These are phyloP conservation scores for Fraxinus americana DNA, from an alignment of 257 asterid species.

Conservation along the genomic window DNA sequence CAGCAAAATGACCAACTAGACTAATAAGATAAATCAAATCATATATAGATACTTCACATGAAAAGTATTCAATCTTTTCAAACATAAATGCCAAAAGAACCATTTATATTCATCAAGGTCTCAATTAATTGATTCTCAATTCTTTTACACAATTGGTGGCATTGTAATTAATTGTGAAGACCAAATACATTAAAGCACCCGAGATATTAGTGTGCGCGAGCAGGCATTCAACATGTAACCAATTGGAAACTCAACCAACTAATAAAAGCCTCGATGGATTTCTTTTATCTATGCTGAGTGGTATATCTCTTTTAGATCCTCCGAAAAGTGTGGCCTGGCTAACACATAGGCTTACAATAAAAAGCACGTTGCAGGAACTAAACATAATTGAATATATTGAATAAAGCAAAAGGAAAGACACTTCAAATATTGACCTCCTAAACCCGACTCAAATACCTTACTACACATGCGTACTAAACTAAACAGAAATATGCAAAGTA, in stretches of 20 bases:
- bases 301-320: conserved; percentile 11
- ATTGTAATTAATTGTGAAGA: not conserved
- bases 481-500: not conserved
- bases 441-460: not conserved
- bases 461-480: not conserved
- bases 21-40: conserved; percentile 23
- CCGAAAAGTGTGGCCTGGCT: conserved; percentile 10
- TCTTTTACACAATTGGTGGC: not conserved
- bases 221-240: conserved; percentile 14
- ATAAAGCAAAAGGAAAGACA: not conserved
- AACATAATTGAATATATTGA: not conserved
- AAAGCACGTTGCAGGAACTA: conserved; percentile 9
- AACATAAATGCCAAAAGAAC: conserved; percentile 11
- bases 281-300: conserved; percentile 11
- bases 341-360: not conserved
- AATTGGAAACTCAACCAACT: conserved; percentile 17
- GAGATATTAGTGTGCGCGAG: not conserved
- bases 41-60: conserved; percentile 4
- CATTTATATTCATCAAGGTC: conserved; percentile 1
- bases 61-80: conserved; percentile 10
- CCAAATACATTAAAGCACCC: not conserved
- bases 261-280: not conserved
- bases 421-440: not conserved
- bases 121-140: conserved; percentile 10
- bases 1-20: conserved; percentile 27